Evolutionary conservation across 1,284 basidiomycete species (phyloP).

Genomic region (Heterobasidion annosum): DNA sequence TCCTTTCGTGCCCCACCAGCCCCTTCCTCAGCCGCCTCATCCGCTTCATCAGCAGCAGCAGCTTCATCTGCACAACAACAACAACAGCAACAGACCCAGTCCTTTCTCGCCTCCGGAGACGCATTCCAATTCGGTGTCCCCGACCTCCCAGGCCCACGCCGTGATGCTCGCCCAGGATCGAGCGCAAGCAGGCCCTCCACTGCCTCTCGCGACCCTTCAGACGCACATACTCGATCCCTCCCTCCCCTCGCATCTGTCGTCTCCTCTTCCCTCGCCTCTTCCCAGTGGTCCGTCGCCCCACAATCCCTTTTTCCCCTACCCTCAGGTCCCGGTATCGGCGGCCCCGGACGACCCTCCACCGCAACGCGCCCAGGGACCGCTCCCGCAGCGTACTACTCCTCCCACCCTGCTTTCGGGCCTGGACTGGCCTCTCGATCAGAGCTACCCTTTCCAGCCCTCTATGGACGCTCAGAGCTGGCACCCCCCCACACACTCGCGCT

Average conservation of each 20-base stretch:
- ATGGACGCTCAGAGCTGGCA: conserved; percentile 25
- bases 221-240: conserved; percentile 37
- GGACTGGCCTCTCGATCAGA: conserved; percentile 33
- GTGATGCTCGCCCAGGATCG: conserved; percentile 34
- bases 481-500: conserved; percentile 7
- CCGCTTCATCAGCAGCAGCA: conserved; percentile 13
- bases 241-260: conserved; percentile 68
- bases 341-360: conserved; percentile 33
- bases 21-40: conserved; percentile 35
- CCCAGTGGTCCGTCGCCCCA: conserved; percentile 31
- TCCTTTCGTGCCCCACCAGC: conserved; percentile 44
- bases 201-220: conserved; percentile 20
- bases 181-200: conserved; percentile 37
- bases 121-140: conserved; percentile 38
- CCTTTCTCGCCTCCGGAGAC: conserved; percentile 53
- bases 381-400: conserved; percentile 44
- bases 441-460: conserved; percentile 29
- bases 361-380: conserved; percentile 55
- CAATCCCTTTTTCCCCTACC: conserved; percentile 15
- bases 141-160: conserved; percentile 21
- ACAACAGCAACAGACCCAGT: conserved; percentile 30
- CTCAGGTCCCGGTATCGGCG: conserved; percentile 16
- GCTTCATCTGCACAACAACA: conserved; percentile 27
- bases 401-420: conserved; percentile 25
- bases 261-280: conserved; percentile 47